phyloP scores from a whole-genome alignment of 768 basidiomycete genomes.

The Pleurotus pulmonarius region DNA sequence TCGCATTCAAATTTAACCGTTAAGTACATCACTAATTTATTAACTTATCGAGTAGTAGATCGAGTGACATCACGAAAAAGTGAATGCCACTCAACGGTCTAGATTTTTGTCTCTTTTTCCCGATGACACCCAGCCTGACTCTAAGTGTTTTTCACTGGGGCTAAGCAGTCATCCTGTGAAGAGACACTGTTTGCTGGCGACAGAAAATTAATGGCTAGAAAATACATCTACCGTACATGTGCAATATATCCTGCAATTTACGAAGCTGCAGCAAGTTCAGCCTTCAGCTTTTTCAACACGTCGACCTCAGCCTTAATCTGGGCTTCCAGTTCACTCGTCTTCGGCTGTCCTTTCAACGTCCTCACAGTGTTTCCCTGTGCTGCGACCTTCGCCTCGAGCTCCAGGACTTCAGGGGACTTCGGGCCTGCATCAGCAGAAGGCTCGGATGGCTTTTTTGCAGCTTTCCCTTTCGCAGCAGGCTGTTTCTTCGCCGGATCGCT shows the following conservation, averaged over 20 bases:
- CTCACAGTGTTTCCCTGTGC: conserved; percentile 76
- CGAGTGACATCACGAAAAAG: too few species aligned
- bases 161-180: too few species aligned
- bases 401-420: conserved; percentile 70
- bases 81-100: too few species aligned
- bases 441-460: conserved; percentile 28
- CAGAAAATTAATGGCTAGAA: too few species aligned
- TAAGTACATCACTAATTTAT: too few species aligned
- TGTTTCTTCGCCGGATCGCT: conserved; percentile 54
- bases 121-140: too few species aligned
- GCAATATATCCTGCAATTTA: not conserved
- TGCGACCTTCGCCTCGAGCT: conserved; percentile 69
- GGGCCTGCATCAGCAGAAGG: conserved; percentile 39
- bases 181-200: too few species aligned
- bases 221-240: too few species aligned
- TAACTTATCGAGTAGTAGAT: too few species aligned
- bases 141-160: too few species aligned
- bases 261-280: conserved; percentile 32
- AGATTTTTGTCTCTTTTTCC: too few species aligned
- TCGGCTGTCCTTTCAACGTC: conserved; percentile 62
- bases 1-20: too few species aligned
- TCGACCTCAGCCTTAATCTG: conserved; percentile 60
- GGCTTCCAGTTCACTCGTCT: conserved; percentile 57
- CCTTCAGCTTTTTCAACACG: conserved; percentile 63
- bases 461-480: conserved; percentile 42